Evolutionary conservation across 805 yeast genomes (phyloP), one percentile per base, ranked within the genome.

Genomic region (Starmerella stigmatis): DNA sequence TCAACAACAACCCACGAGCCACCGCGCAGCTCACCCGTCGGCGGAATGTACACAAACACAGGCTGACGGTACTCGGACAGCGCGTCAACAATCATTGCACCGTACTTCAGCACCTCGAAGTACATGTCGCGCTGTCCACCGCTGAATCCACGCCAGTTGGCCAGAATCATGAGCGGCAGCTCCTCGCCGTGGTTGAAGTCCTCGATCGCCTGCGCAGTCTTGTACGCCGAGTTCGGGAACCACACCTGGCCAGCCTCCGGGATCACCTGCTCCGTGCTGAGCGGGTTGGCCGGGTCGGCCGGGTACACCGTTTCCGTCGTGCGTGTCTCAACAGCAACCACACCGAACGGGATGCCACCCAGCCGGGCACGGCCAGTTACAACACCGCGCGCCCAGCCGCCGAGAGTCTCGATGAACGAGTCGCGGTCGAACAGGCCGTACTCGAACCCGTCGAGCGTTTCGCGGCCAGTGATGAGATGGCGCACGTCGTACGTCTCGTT

Each of bases 71-170:
- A 92, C 58, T 79, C 95, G 55, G 86, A 94, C 51, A 92, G 74
- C 12, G 98, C 96, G 64, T 92, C 99, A 53, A 92, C 99, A 67
- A 92, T 92, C 66, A 74, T 86, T 3, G 97, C 79, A 63, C 99
- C 99, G 63, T 84, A 92, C 67, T 92, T 92, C 70, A 92, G 79
- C 35, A 92, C 94, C 71, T 92, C 99, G 60, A 88, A 86, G 75
- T 82, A 94, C 99, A 92, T 92, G 67, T 92, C 99, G 64, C 96
- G 84, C 73, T 92, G 99, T 65, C 99, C 98, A 73, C 99, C 98
- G 56, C 96, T 86, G 79, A 92, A 92, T 61, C 99, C 99, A 79
- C 99, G 84, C 99, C 99, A 92, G 76, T 92, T 92, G 49, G 98
- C 98, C 57, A 92, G 71, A 55, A 92, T 86, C 94, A 92, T 84